These are phyloP conservation scores for Liquidambar formosana DNA, from an alignment of 164 flowering plant genomes.

Conservation along the genomic window DNA sequence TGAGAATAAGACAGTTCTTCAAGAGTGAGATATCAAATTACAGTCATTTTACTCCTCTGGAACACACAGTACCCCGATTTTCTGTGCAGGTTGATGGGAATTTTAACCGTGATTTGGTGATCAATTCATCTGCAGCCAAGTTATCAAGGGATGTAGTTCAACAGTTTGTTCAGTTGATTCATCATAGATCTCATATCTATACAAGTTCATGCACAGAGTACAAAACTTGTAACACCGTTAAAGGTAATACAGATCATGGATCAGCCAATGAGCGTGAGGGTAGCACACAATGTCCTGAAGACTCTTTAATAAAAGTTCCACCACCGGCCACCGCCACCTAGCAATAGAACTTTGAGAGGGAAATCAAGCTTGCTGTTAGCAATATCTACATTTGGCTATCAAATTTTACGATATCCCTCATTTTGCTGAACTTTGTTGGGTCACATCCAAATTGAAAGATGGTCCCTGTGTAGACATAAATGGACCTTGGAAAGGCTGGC, in stretches of 20 bases:
- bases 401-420: constrained; percentile 90
- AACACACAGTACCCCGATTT: constrained; percentile 55
- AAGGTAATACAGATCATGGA: constrained; percentile 18
- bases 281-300: constrained; percentile 22
- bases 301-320: constrained; percentile 24
- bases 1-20: constrained; percentile 63
- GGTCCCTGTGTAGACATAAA: constrained; percentile 73
- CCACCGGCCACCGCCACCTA: constrained; percentile 21
- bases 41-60: constrained; percentile 20
- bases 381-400: constrained; percentile 84
- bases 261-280: constrained; percentile 18
- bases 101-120: constrained; percentile 54
- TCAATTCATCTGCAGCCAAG: constrained; percentile 54
- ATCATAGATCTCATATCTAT: constrained; percentile 47
- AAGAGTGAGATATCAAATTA: constrained; percentile 31
- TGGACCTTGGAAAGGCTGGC: constrained; percentile 98
- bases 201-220: constrained; percentile 10
- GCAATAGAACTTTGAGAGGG: constrained; percentile 45
- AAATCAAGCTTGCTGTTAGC: constrained; percentile 64
- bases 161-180: constrained; percentile 63
- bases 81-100: constrained; percentile 54
- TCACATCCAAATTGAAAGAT: constrained; percentile 88
- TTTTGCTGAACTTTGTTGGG: constrained; percentile 98
- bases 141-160: constrained; percentile 58
- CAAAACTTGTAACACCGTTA: constrained; percentile 19